Base-by-base conservation (phyloP, 2,329 filamentous ascomycete genomes). In the Cryphonectria carpinicola region DNA sequence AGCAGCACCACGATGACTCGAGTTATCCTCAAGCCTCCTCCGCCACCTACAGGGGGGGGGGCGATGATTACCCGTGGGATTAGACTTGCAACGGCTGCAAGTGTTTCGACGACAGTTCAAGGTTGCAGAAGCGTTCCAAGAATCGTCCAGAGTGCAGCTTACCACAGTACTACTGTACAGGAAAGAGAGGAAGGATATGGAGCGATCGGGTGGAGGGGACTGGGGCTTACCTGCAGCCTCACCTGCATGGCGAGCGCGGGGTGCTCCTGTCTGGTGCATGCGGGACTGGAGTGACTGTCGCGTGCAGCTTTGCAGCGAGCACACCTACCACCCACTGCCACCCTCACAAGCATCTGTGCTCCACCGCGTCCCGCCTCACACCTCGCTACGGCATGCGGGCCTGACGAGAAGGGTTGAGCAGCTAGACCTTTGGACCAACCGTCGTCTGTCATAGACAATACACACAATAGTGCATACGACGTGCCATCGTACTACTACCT, bases 91-190 rank as follows among this genome's bases (percentile, higher is more conserved):
- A 32, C 37, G 13, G 62, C 39, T 28, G 28, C 49, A 11, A n/a
- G 46, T 61, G 35, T 61, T 39, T 61, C 32, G 35, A 61, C 32
- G 35, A 32, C 58, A 61, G 0, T 17, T 17, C 54, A 35, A 35
- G 54, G 58, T 61, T 61, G 58, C 58, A 61, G 58, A 61, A 61
- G 28, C 28, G 58, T 61, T 61, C 58, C 58, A 61, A 61, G 14
- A 32, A 32, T 22, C 28, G 5, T 32, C n/a, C 2, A 37, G 1
- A n/a, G 32, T 61, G 58, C 58, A 60, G n/a, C 35, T 32, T 14
- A 28, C n/a, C 13, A 43, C 32, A 10, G 13, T 7, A 19, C 32
- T 7, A 19, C 32, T 32, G 32, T 32, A 4, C n/a, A 22, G 41
- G 37, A 39, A n/a, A 49, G 25, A 25, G 25, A 35, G 43, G 5